phyloP scores from a whole-genome alignment of 495 filamentous ascomycete genomes.

The Penicillium cataractarum region DNA sequence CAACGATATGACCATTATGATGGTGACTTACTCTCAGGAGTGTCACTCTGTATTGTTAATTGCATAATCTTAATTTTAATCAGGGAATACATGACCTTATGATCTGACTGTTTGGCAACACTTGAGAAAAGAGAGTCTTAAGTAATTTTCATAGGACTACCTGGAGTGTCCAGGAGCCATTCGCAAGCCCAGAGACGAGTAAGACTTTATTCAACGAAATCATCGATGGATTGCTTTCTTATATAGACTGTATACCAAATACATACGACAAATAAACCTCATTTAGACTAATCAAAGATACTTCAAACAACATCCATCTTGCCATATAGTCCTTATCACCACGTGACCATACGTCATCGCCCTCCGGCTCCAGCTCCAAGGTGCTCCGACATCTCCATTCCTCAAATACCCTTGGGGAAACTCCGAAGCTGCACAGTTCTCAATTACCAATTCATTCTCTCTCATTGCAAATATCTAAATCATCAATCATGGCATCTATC shows the following conservation, averaged over 20 bases:
- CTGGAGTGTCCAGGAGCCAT: no score
- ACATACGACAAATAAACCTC: no score
- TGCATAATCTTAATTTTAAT: not conserved
- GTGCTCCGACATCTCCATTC: not conserved
- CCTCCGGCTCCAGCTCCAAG: not conserved
- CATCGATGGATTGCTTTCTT: no score
- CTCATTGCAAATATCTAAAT: not conserved
- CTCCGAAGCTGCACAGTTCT: not conserved
- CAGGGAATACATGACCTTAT: not conserved
- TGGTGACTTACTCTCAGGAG: not conserved
- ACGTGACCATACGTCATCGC: slow-evolving; percentile 17
- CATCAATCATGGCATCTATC: not conserved
- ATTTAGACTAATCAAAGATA: not conserved
- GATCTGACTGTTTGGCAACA: no score
- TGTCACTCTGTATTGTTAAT: not conserved
- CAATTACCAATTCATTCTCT: not conserved
- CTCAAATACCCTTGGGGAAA: not conserved
- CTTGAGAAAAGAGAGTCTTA: no score
- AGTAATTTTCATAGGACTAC: no score
- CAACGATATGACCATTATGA: not conserved
- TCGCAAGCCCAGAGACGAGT: no score
- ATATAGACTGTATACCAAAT: no score
- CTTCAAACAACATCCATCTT: not conserved
- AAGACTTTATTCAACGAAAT: no score
- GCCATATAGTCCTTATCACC: slow-evolving; percentile 7